Conservation (phyloP, 768 basidiomycete genomes). For the Wakefieldia striispora region DNA sequence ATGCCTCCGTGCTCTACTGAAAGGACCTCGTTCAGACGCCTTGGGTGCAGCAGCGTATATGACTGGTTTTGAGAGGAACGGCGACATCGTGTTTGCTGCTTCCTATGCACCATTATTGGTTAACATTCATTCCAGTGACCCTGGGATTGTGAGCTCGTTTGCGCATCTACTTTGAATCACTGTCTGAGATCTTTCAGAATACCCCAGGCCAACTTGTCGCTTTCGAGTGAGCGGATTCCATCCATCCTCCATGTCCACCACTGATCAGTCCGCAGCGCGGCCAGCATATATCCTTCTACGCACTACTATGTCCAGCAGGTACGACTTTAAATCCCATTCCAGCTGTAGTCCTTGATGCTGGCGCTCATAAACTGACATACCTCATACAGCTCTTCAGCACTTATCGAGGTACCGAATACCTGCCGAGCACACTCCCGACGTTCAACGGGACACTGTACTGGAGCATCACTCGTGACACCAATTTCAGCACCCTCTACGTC, state of each 20-base stretch:
- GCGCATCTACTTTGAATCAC: conserved; percentile 5
- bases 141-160: conserved; percentile 47
- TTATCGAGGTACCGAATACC: conserved; percentile 57
- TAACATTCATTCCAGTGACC: conserved; percentile 39
- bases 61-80: conserved; percentile 60
- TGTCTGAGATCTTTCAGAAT: conserved; percentile 23
- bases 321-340: not conserved
- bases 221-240: conserved; percentile 47
- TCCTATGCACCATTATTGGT: conserved; percentile 57
- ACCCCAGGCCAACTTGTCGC: conserved; percentile 47
- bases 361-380: not conserved
- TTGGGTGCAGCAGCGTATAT: conserved; percentile 62
- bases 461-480: conserved; percentile 44
- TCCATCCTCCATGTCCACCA: not conserved
- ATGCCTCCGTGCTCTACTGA: not conserved
- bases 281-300: conserved; percentile 51
- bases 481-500: conserved; percentile 42
- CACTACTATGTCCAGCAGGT: conserved; percentile 63
- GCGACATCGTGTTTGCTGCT: conserved; percentile 58
- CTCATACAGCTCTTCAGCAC: conserved; percentile 52
- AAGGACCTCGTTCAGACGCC: conserved; percentile 33
- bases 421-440: conserved; percentile 57
- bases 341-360: not conserved
- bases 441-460: conserved; percentile 53
- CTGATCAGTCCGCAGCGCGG: conserved; percentile 37